Conservation (phyloP, 2,329 filamentous ascomycete genomes). For the Cercospora nicotianae region DNA sequence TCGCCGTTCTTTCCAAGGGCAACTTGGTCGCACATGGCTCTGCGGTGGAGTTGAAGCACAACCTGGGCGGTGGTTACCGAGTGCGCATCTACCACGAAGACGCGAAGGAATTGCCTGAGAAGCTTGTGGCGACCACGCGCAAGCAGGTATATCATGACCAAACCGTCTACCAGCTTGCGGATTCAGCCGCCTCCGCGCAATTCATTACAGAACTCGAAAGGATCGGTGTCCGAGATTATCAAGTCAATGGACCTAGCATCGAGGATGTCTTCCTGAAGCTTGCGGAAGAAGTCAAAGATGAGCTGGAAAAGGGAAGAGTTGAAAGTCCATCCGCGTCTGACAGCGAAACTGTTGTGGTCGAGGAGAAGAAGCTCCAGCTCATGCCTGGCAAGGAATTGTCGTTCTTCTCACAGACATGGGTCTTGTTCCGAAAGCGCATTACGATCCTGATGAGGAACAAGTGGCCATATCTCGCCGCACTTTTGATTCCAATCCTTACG, state of each 20-base stretch:
- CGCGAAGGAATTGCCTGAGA: slow-evolving; percentile 31
- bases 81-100: slow-evolving; percentile 68
- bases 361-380: slow-evolving; percentile 46
- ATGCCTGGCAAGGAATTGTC: slow-evolving; percentile 69
- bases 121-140: slow-evolving; percentile 28
- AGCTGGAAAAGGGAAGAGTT: slow-evolving; percentile 41
- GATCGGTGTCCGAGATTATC: slow-evolving; percentile 70
- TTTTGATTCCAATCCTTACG: slow-evolving; percentile 75
- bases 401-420: slow-evolving; percentile 67
- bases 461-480: slow-evolving; percentile 71
- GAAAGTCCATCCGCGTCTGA: slow-evolving; percentile 25
- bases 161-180: slow-evolving; percentile 68
- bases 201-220: slow-evolving; percentile 70
- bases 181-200: slow-evolving; percentile 67
- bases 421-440: slow-evolving; percentile 75
- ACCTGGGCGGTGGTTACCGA: slow-evolving; percentile 78
- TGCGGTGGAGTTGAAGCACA: slow-evolving; percentile 80
- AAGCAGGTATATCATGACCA: slow-evolving; percentile 64
- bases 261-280: slow-evolving; percentile 90
- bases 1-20: slow-evolving; percentile 83
- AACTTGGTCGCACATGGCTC: slow-evolving; percentile 78
- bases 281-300: slow-evolving; percentile 71
- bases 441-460: slow-evolving; percentile 77
- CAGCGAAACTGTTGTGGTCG: slow-evolving; percentile 20
- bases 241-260: slow-evolving; percentile 84